Evolutionary conservation across 192 early-diverging fungal species (phyloP).

Genomic region (Rhizophagus sp.): DNA sequence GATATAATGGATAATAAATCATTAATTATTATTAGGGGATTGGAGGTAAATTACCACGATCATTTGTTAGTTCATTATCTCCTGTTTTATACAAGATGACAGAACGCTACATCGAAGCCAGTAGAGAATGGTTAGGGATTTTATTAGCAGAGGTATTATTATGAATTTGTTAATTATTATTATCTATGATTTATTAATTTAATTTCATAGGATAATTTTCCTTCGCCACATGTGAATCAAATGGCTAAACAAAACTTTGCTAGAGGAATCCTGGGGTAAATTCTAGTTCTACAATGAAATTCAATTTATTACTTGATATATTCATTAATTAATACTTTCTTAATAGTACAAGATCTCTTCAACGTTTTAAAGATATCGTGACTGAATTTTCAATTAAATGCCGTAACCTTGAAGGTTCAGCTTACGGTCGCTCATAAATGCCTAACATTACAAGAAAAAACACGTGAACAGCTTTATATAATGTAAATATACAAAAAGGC

Average conservation of each 20-base stretch:
- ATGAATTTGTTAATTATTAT: neutral
- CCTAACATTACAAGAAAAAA: too few relatives aligned
- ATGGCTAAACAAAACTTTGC: slow-evolving; percentile 44
- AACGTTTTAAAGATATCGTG: slow-evolving; percentile 35
- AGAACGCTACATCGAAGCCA: slow-evolving; percentile 35
- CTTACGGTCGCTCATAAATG: slow-evolving; percentile 28
- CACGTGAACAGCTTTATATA: too few relatives aligned
- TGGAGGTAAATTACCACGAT: slow-evolving; percentile 50
- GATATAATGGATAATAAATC: neutral
- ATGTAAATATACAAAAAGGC: too few relatives aligned
- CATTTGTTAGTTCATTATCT: slow-evolving; percentile 36
- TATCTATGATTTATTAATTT: neutral
- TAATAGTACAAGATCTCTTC: slow-evolving; percentile 38
- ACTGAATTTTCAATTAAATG: slow-evolving; percentile 41
- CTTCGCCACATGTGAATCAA: slow-evolving; percentile 38
- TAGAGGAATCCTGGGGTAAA: slow-evolving; percentile 46
- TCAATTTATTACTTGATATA: neutral
- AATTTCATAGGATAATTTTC: slow-evolving; percentile 43
- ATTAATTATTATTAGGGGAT: slow-evolving; percentile 35
- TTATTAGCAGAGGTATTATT: slow-evolving; percentile 40
- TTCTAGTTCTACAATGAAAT: slow-evolving; percentile 28
- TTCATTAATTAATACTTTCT: neutral
- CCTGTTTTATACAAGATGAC: slow-evolving; percentile 47
- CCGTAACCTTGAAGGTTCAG: slow-evolving; percentile 36
- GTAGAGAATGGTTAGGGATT: slow-evolving; percentile 41